Conservation (phyloP, 2,329 filamentous ascomycete genomes). For the Aspergillus texensis region DNA sequence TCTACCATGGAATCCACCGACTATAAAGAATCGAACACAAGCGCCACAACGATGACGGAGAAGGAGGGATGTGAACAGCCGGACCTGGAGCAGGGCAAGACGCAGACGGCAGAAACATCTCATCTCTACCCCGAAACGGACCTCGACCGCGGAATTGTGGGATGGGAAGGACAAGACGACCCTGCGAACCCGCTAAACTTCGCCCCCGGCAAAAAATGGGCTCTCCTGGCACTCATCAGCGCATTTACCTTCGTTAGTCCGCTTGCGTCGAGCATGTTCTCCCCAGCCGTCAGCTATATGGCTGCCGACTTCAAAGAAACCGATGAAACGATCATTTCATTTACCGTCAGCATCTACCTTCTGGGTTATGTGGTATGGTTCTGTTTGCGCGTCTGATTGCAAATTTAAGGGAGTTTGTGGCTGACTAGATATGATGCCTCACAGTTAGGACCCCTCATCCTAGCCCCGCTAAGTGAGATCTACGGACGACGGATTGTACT, state of each 20-base stretch:
- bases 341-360: constrained; percentile 35
- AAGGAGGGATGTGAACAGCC: not conserved
- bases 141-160: constrained; percentile 58
- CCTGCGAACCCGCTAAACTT: constrained; percentile 62
- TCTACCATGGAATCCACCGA: not conserved
- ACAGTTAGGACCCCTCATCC: constrained; percentile 62
- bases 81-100: not conserved
- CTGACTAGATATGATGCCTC: not conserved
- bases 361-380: constrained; percentile 33
- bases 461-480: constrained; percentile 67
- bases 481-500: constrained; percentile 64
- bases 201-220: constrained; percentile 27
- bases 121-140: constrained; percentile 50
- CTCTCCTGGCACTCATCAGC: constrained; percentile 30
- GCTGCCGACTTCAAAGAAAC: constrained; percentile 24
- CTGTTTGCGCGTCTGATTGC: not conserved
- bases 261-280: constrained; percentile 38
- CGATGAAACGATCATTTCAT: constrained; percentile 29
- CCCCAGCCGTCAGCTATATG: constrained; percentile 30
- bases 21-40: not conserved
- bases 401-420: not conserved
- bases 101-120: not conserved
- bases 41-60: not conserved
- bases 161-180: constrained; percentile 63
- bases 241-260: constrained; percentile 34